Percentiles rank a stretch among this genome's conserved stretches.
These are phyloP conservation scores for Tothia fuscella DNA, from an alignment of 2,329 filamentous ascomycete genomes.

Conservation along the genomic window DNA sequence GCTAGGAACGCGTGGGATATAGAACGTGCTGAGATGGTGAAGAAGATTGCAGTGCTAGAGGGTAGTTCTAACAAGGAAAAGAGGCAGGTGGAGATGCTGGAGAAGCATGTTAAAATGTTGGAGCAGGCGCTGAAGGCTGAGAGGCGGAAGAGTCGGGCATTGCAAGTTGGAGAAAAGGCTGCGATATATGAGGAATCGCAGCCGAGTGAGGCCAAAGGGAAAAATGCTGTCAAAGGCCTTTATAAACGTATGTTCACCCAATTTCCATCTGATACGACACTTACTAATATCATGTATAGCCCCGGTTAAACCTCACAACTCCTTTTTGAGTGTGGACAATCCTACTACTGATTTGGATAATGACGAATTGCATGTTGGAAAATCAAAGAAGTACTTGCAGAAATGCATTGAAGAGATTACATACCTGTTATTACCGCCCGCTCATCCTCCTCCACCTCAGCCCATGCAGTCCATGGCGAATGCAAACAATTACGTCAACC, in stretches of 20 bases:
- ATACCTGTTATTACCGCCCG: conserved; percentile 54
- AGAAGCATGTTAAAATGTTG: conserved; percentile 80
- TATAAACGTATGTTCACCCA: too few relatives aligned
- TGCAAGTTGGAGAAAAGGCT: conserved; percentile 39
- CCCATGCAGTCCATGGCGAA: conserved; percentile 19
- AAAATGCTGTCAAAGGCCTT: conserved; percentile 13
- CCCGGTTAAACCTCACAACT: conserved; percentile 35
- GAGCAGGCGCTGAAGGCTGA: conserved; percentile 82
- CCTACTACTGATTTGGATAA: conserved; percentile 39
- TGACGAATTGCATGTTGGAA: conserved; percentile 48
- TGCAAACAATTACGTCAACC: conserved; percentile 30
- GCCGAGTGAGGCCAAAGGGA: conserved; percentile 22
- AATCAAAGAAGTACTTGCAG: conserved; percentile 49
- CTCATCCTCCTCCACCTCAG: conserved; percentile 46
- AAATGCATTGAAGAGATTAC: conserved; percentile 58
- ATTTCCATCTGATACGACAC: background rate
- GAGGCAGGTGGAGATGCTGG: conserved; percentile 75
- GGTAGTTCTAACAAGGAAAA: conserved; percentile 79
- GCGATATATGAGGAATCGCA: conserved; percentile 32
- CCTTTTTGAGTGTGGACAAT: conserved; percentile 38
- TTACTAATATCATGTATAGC: conserved; percentile 21
- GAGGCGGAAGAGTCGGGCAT: conserved; percentile 52
- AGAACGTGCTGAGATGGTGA: conserved; percentile 97
- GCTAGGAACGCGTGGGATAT: conserved; percentile 99
- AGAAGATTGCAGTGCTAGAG: conserved; percentile 86